Evolutionary conservation across 371 early-diverging fungal genomes (phyloP), one percentile per base, ranked within the genome.

Genomic region (Batrachochytrium dendrobatidis): DNA sequence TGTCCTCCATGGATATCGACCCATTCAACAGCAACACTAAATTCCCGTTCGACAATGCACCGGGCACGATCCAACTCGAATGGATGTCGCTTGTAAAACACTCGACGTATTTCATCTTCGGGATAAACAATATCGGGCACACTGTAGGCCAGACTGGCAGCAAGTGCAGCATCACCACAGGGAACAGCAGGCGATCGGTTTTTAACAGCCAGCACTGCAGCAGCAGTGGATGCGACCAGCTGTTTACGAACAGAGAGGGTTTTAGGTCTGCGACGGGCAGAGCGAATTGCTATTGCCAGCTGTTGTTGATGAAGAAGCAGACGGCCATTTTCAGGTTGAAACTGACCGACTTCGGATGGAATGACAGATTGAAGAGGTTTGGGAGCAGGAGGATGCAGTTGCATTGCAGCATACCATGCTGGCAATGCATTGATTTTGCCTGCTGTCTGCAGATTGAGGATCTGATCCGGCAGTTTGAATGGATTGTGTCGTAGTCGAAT

Each of bases 41-140:
- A 68, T 8, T 76, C 74, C 25, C 72, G 71, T 66, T 88, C 86
- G 2, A 83, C 77, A 48, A 89, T 61, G 7, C 77, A 64, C 31
- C 78, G 69, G 28, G 92, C 90, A 57, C 86, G 76, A 25, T 78
- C 67, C 58, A 86, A 70, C 74, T 94, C 94, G 67, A 85, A 89
- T 22, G 92, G 92, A 67, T 94, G 94, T 75, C 90, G 87, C 62
- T 80, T 77, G 71, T 88, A 94, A 64, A 94, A 94, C 53, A 79
- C 82, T 55, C 78, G 66, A 62, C 94, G 83, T 55, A 94, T 76
- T 61, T 64, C 65, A 69, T 94, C 94, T 73, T 92, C 92, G n/a
- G 90, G 90, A 62, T 90, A 94, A 29, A 80, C 84, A 50, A 94
- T 90, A 51, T 66, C 69, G 29, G 75, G 83, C n/a, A n/a, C n/a